Conservation (phyloP, 768 basidiomycete genomes). For the Collybia nuda region DNA sequence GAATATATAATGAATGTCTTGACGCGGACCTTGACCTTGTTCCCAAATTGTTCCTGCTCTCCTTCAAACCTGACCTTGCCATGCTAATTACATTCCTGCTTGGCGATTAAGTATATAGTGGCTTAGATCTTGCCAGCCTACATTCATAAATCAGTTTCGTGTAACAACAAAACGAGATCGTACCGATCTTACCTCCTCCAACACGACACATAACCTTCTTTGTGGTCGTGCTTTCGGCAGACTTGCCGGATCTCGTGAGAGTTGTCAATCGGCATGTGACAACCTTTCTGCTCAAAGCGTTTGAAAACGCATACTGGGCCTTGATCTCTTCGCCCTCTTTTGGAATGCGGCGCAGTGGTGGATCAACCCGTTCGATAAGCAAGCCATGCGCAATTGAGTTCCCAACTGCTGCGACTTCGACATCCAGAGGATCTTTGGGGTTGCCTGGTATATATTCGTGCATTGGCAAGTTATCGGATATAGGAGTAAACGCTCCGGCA, state of each 20-base stretch:
- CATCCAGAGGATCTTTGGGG: conserved; percentile 77
- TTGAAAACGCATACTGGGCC: conserved; percentile 84
- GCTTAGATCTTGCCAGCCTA: conserved; percentile 81
- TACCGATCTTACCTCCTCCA: conserved; percentile 60
- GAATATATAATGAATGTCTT: conserved; percentile 14
- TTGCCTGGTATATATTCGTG: conserved; percentile 68
- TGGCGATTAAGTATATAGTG: conserved; percentile 78
- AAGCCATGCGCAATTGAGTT: conserved; percentile 80
- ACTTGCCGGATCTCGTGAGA: conserved; percentile 58
- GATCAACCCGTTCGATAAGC: conserved; percentile 77
- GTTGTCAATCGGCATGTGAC: conserved; percentile 82
- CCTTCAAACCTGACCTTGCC: conserved; percentile 1
- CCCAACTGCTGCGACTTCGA: conserved; percentile 71
- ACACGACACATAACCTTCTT: conserved; percentile 94
- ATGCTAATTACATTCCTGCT: conserved; percentile 50
- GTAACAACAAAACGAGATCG: conserved; percentile 11
- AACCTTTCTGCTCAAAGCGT: conserved; percentile 67
- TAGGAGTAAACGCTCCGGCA: conserved; percentile 62
- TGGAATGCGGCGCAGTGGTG: conserved; percentile 63
- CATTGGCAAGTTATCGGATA: conserved; percentile 48
- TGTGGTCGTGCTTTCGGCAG: conserved; percentile 49
- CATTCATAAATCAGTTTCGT: conserved; percentile 8
- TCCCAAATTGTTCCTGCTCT: background rate
- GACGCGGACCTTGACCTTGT: conserved; percentile 6
- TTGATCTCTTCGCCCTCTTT: conserved; percentile 77